Evolutionary conservation across 306 rosid genomes (phyloP), one percentile per base, ranked within the genome.

Genomic region (Datisca glomerata): DNA sequence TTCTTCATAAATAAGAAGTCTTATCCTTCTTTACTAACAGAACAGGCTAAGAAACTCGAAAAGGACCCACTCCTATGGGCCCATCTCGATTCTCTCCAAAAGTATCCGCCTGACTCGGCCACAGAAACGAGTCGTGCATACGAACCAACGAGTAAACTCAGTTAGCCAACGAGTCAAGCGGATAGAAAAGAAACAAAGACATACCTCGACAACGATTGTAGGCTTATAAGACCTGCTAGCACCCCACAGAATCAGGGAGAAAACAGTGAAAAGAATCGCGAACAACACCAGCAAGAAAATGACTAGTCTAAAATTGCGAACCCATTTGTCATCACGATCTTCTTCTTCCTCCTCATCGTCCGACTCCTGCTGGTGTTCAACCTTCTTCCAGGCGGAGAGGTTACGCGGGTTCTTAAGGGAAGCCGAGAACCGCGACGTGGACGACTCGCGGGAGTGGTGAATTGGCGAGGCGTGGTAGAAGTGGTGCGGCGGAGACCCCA

Each of bases 361-460:
- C 9, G 58, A 34, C 9, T 12, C 41, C 21, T 43, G 45, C 10
- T 56, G 53, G 1, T 22, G 61, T 35, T 59, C 71, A 4, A 89
- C 57, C 38, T 78, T 80, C 66, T 66, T 66, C 97, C 97, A 87
- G 18, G 66, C 18, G 19, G 72, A 38, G 27, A 34, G 31, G 63
- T 23, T 21, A 20, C 75, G 55, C n/a, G 78, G 56, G 63, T 80
- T 72, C 29, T 69, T 87, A 17, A 87, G 66, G 3, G 96, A 76
- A 16, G 81, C 96, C 6, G 97, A 87, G 85, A 69, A 83, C 18
- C 94, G 81, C 11, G 97, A 76, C 8, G 93, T 83, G 34, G 95
- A 89, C 22, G 97, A 89, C 68, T 89, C 97, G 1, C 95, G 93
- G 0, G 97, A 89, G 59, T 89, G 97, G 68, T 89, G 97, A 43